Evolutionary conservation across 768 basidiomycete genomes (phyloP), one percentile per base, ranked within the genome.

Genomic region (Mycena rosella): DNA sequence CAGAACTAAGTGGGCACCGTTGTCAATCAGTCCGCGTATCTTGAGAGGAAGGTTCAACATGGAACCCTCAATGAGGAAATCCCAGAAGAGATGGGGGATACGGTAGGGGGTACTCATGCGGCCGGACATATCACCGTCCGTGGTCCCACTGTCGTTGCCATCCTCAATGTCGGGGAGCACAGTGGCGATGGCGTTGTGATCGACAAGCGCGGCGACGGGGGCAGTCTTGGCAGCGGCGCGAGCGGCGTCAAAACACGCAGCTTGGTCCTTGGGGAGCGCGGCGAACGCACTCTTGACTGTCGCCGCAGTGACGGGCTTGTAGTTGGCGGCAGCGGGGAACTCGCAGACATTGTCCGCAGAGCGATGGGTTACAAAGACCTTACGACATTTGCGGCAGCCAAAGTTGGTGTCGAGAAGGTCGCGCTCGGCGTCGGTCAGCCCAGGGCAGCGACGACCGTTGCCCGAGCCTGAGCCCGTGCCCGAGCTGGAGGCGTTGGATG

Each of bases 1-100:
- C n/a, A n/a, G n/a, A n/a, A n/a, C n/a, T n/a, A n/a, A n/a, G n/a
- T n/a, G n/a, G n/a, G n/a, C n/a, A n/a, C n/a, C n/a, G n/a, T n/a
- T n/a, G n/a, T n/a, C n/a, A n/a, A n/a, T n/a, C n/a, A n/a, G n/a
- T n/a, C n/a, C n/a, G 17, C 24, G 24, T 14, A 57, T 38, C 5
- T 22, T 18, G 6, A 47, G 1, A 3, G 63, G 53, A 2, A 45
- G n/a, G 18, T 26, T 13, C 18, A 29, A n/a, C 20, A 13, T 27
- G 22, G 63, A 44, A 15, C 55, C 53, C 26, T 48, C 44, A 20
- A 67, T 29, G 20, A 67, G 26, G 29, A 53, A 67, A 9, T 48
- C 42, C 65, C 53, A 67, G 29, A 40, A 15, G 13, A 67, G 30
- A 27, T 61, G 59, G 5, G 13, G 14, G 29, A 24, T 24, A 51